Evolutionary conservation across 1,284 basidiomycete species (phyloP).

Genomic region (Apiotrichum siamense): DNA sequence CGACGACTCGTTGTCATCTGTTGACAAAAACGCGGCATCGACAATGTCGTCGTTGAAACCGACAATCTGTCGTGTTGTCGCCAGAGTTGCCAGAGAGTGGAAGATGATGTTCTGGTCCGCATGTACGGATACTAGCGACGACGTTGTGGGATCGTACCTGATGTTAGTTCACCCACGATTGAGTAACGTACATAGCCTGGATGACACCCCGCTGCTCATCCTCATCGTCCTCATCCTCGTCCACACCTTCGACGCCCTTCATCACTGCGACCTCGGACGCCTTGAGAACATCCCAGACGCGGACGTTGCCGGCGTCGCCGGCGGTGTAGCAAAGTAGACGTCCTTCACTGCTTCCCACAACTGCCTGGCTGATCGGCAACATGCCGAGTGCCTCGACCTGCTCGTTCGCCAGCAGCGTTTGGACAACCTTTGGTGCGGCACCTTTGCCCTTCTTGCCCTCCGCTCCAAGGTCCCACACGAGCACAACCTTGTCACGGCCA

Average conservation of each 20-base stretch:
- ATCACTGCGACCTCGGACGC: slow-evolving; percentile 62
- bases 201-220: slow-evolving; percentile 58
- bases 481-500: slow-evolving; percentile 80
- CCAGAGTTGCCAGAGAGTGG: slow-evolving; percentile 62
- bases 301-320: slow-evolving; percentile 76
- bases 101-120: slow-evolving; percentile 96
- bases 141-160: slow-evolving; percentile 62
- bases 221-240: slow-evolving; percentile 55
- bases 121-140: slow-evolving; percentile 78
- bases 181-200: slow-evolving; percentile 24
- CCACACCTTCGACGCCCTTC: slow-evolving; percentile 47
- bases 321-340: slow-evolving; percentile 71
- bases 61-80: slow-evolving; percentile 75
- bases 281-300: slow-evolving; percentile 71
- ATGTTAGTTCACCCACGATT: slow-evolving; percentile 15
- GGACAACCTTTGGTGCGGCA: slow-evolving; percentile 58
- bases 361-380: slow-evolving; percentile 47
- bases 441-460: slow-evolving; percentile 55
- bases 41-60: slow-evolving; percentile 99
- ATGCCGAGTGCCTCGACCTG: slow-evolving; percentile 77
- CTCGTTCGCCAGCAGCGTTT: slow-evolving; percentile 80
- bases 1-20: slow-evolving; percentile 30
- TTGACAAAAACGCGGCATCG: slow-evolving; percentile 66
- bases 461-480: slow-evolving; percentile 71
- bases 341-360: slow-evolving; percentile 30